phyloP scores from a whole-genome alignment of 2,329 filamentous ascomycete species.

The Gliomastix tumulicola region DNA sequence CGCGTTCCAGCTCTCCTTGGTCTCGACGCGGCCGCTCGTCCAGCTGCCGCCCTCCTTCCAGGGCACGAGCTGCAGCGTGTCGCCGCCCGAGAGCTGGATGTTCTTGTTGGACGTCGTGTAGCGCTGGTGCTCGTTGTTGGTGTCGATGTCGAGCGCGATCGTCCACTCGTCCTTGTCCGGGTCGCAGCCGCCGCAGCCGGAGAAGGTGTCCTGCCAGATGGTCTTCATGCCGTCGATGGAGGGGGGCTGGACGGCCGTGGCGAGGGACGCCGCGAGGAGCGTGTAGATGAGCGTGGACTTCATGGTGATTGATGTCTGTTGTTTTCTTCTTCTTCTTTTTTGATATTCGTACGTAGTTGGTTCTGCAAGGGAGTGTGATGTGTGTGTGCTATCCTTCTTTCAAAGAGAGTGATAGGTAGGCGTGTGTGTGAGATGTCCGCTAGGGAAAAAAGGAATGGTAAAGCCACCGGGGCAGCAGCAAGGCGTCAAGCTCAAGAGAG shows the following conservation, averaged over 20 bases:
- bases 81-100: slow-evolving; percentile 41
- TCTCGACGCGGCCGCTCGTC: slow-evolving; percentile 44
- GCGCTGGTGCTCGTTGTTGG: slow-evolving; percentile 41
- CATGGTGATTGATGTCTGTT: slow-evolving; percentile 14
- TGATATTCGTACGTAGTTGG: background rate
- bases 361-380: background rate
- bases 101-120: slow-evolving; percentile 37
- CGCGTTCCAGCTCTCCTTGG: slow-evolving; percentile 36
- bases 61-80: slow-evolving; percentile 45
- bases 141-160: slow-evolving; percentile 31
- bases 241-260: slow-evolving; percentile 27
- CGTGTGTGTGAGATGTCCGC: background rate
- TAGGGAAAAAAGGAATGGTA: too few relatives aligned
- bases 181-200: slow-evolving; percentile 26
- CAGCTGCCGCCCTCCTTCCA: slow-evolving; percentile 30
- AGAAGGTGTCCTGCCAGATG: slow-evolving; percentile 38
- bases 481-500: slow-evolving; percentile 1
- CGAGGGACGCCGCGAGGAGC: slow-evolving; percentile 13
- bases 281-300: slow-evolving; percentile 11
- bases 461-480: background rate
- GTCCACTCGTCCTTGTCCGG: slow-evolving; percentile 35
- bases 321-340: slow-evolving; percentile 16
- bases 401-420: background rate
- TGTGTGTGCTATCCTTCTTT: too few relatives aligned
- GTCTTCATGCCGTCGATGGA: slow-evolving; percentile 29